Conservation (phyloP, 75 land plant genomes). For the Picea glauca region DNA sequence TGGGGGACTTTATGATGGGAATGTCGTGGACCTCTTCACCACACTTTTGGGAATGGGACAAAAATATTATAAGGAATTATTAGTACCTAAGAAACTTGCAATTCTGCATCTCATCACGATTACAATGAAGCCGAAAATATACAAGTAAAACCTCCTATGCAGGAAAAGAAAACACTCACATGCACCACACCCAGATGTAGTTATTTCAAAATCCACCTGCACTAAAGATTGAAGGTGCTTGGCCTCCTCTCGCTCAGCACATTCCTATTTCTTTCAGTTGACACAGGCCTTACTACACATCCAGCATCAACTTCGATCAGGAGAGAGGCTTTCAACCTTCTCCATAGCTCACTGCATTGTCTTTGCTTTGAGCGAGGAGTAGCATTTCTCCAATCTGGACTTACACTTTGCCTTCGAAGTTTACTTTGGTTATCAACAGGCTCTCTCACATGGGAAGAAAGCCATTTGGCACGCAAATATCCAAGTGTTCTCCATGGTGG, state of each 20-base stretch:
- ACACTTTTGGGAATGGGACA: background rate
- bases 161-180: background rate
- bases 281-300: conserved; percentile 9
- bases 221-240: background rate
- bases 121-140: conserved; percentile 4
- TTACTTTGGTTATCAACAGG: conserved; percentile 9
- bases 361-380: conserved; percentile 13
- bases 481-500: conserved; percentile 93
- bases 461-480: conserved; percentile 81
- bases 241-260: conserved; percentile 1
- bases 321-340: conserved; percentile 48
- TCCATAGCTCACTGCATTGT: conserved; percentile 52
- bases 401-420: background rate
- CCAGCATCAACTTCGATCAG: conserved; percentile 27
- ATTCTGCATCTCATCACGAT: background rate
- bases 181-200: background rate
- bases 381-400: background rate
- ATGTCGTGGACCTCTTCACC: background rate
- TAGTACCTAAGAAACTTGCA: conserved; percentile 1
- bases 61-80: background rate
- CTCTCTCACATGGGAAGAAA: conserved; percentile 49
- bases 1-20: background rate
- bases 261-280: conserved; percentile 18
- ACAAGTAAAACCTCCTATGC: background rate
- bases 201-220: background rate